A percentile compares a stretch with the other conserved stretches of the same genome.
These are phyloP conservation scores for Penicillium salamii DNA, from an alignment of 495 filamentous ascomycete genomes.

Conservation along the genomic window DNA sequence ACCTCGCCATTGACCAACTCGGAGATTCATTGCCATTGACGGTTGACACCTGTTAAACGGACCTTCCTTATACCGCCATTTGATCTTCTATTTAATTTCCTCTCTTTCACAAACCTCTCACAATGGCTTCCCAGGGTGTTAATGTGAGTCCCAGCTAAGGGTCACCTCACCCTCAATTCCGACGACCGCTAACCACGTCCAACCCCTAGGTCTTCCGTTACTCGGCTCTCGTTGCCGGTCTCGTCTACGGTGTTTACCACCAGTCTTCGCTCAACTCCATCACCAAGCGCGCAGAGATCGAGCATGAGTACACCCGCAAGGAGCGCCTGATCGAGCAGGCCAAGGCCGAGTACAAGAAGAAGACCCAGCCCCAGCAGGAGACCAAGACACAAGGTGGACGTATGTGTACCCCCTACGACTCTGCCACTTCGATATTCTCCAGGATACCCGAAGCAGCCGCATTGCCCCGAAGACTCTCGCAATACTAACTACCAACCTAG, in stretches of 20 bases:
- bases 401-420: constrained; percentile 44
- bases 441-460: constrained; percentile 3
- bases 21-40: constrained; percentile 42
- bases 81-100: constrained; percentile 16
- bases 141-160: constrained; percentile 40
- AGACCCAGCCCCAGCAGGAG: constrained; percentile 56
- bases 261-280: constrained; percentile 69
- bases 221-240: constrained; percentile 79
- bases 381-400: constrained; percentile 48
- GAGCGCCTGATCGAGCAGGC: constrained; percentile 83
- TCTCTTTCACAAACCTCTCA: constrained; percentile 27
- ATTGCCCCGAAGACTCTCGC: not conserved
- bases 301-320: constrained; percentile 85
- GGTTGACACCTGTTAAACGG: constrained; percentile 36
- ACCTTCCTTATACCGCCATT: constrained; percentile 31
- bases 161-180: constrained; percentile 9
- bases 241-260: constrained; percentile 91
- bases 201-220: constrained; percentile 83
- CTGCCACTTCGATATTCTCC: not conserved
- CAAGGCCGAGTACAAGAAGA: constrained; percentile 83
- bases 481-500: constrained; percentile 43
- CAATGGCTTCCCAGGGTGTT: constrained; percentile 50
- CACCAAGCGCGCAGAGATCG: constrained; percentile 60
- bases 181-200: constrained; percentile 19
- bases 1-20: constrained; percentile 36